phyloP scores from a whole-genome alignment of 768 basidiomycete species.

The Multifurca ochricompacta region DNA sequence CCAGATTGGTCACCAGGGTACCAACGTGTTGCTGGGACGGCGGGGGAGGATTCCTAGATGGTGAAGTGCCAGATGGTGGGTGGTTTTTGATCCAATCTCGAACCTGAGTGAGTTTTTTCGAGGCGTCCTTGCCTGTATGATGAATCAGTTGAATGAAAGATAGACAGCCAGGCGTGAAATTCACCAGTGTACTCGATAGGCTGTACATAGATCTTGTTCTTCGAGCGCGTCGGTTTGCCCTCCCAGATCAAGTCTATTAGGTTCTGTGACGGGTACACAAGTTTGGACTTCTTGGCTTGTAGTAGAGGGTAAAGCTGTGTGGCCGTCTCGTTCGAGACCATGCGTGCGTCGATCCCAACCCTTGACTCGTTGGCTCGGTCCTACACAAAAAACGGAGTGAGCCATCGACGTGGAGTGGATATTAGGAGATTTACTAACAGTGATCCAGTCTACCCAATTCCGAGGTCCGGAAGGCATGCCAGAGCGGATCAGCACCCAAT shows the following conservation, averaged over 20 bases:
- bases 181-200: slow-evolving; percentile 61
- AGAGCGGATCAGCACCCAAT: slow-evolving; percentile 65
- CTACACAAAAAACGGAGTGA: slow-evolving; percentile 24
- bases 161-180: slow-evolving; percentile 10
- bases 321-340: slow-evolving; percentile 70
- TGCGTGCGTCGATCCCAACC: slow-evolving; percentile 80
- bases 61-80: slow-evolving; percentile 51
- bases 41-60: slow-evolving; percentile 54
- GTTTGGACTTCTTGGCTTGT: slow-evolving; percentile 45
- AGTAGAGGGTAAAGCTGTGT: slow-evolving; percentile 52
- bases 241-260: slow-evolving; percentile 78
- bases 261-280: slow-evolving; percentile 78
- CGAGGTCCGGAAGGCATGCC: slow-evolving; percentile 47
- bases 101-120: slow-evolving; percentile 61
- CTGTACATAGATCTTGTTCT: slow-evolving; percentile 57
- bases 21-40: slow-evolving; percentile 56
- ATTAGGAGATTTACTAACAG: neutral
- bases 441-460: slow-evolving; percentile 76
- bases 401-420: neutral
- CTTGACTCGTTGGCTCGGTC: slow-evolving; percentile 37
- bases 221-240: slow-evolving; percentile 63
- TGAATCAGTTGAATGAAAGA: neutral
- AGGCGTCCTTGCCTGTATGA: slow-evolving; percentile 46
- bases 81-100: slow-evolving; percentile 62
- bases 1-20: slow-evolving; percentile 59